Base-by-base conservation (phyloP, 805 yeast genomes). In the Nakazawaea holstii region DNA sequence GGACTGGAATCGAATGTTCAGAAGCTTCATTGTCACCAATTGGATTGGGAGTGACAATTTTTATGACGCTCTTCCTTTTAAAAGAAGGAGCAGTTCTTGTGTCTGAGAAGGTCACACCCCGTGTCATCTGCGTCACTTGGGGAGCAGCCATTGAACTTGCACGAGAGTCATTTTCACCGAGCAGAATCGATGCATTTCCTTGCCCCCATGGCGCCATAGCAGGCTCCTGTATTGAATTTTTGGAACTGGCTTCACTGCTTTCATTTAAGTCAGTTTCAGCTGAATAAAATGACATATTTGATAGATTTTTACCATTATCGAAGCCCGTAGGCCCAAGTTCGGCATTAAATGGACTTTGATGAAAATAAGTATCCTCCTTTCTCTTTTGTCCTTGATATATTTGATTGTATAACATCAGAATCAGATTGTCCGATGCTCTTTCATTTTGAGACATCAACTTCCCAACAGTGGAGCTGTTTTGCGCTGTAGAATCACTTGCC, bases 331-430 rank as follows among this genome's bases (percentile, higher is more conserved):
- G 32, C n/a, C 10, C 10, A 30, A 30, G 32, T 4, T 29, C 26
- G 6, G 26, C 27, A 30, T 49, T 52, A 13, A 40, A 40, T 4
- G 45, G 45, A 24, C 45, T 41, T 14, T 26, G 11, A 4, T 32
- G 15, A 11, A 28, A 15, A 28, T 32, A 41, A 20, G 10, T 6
- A 4, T 17, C 5, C 13, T 17, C 14, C 20, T 14, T 52, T 52
- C 6, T 54, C 55, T 31, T 40, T 48, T 15, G 58, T 52, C 4
- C 50, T 54, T 32, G 58, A 20, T n/a, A 56, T 40, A 33, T 48
- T 15, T 26, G 36, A 13, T 35, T 26, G 30, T 41, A 35, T 5
- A 20, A 15, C n/a, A 13, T 10, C 32, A 10, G 13, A 10, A 30
- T 13, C 32, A 30, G 32, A 30, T 9, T 10, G 7, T 13, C n/a